Evolutionary conservation across 225 moss, liverwort and hornwort genomes (phyloP), one percentile per base, ranked within the genome.

Genomic region (Marchantia paleacea): DNA sequence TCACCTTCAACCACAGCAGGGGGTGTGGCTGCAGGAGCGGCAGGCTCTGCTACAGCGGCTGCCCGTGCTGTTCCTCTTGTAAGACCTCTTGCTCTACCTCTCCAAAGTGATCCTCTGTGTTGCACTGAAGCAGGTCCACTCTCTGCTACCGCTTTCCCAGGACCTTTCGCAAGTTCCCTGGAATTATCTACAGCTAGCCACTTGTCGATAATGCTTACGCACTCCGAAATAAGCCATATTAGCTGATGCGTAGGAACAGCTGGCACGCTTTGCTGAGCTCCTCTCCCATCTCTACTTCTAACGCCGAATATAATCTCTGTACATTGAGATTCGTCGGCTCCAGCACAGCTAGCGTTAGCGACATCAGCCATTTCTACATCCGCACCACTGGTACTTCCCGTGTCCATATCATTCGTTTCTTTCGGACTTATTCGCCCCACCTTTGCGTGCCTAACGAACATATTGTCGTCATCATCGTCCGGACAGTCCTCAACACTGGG

Each of bases 331-430:
- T 85, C 81, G 28, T 83, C 81, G 29, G 83, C 85, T 52, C 83
- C 75, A 72, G 75, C 85, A 76, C 80, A 81, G 73, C 83, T 83
- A 50, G 85, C 83, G 48, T 79, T 88, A n/a, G 86, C 79, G 76
- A 86, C 92, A 88, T 96, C 96, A 81, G 89, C 90, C 92, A 94
- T 94, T 81, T 90, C 92, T 73, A 92, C 81, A 89, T 94, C 94
- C 61, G 88, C 81, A 61, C 79, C 84, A 72, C 81, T 89, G 8
- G 72, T 83, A 80, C 86, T 86, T 75, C 77, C 85, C 83, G 79
- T 77, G 82, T 79, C 78, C 83, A 82, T 85, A 55, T 74, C 78
- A 76, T 84, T 86, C 57, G 77, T 75, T 80, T 89, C 81, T 79
- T 88, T 86, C 9, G 79, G 79, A 20, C 83, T 85, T 80, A 77